phyloP scores from a whole-genome alignment of 768 basidiomycete genomes.

The Tulasnella sp. region DNA sequence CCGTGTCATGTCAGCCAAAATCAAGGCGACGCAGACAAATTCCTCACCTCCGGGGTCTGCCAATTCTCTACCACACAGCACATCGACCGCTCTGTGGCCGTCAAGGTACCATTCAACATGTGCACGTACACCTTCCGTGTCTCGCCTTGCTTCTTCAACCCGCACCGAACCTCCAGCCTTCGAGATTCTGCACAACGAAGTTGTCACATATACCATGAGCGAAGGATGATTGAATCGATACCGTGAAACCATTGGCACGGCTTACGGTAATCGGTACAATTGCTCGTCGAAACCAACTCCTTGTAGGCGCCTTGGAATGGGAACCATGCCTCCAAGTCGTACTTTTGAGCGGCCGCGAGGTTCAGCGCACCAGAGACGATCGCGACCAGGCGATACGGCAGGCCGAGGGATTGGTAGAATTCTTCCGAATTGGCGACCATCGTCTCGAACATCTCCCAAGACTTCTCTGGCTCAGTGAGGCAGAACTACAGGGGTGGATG shows the following conservation, averaged over 20 bases:
- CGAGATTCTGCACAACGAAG: conserved; percentile 59
- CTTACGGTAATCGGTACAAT: conserved; percentile 98
- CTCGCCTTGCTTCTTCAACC: conserved; percentile 83
- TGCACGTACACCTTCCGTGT: conserved; percentile 90
- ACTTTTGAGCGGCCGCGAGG: conserved; percentile 93
- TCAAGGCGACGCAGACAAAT: conserved; percentile 24
- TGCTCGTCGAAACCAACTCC: conserved; percentile 94
- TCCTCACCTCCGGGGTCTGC: conserved; percentile 75
- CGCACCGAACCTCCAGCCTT: conserved; percentile 85
- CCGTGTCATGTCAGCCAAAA: not conserved
- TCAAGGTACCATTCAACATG: conserved; percentile 97
- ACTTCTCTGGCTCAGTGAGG: conserved; percentile 87
- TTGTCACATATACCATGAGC: not conserved
- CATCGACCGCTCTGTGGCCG: conserved; percentile 90
- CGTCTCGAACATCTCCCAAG: conserved; percentile 84
- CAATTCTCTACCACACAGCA: conserved; percentile 99
- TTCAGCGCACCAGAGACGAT: conserved; percentile 97
- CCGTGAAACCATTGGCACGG: conserved; percentile 18
- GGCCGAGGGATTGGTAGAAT: conserved; percentile 89
- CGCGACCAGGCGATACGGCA: conserved; percentile 85
- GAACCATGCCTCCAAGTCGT: conserved; percentile 98
- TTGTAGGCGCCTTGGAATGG: conserved; percentile 95
- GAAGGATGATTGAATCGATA: not conserved
- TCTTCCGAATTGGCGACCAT: conserved; percentile 87
- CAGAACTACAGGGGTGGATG: conserved; percentile 80